Base-by-base conservation (phyloP, 2,329 filamentous ascomycete species). In the Sphaerulina musiva region DNA sequence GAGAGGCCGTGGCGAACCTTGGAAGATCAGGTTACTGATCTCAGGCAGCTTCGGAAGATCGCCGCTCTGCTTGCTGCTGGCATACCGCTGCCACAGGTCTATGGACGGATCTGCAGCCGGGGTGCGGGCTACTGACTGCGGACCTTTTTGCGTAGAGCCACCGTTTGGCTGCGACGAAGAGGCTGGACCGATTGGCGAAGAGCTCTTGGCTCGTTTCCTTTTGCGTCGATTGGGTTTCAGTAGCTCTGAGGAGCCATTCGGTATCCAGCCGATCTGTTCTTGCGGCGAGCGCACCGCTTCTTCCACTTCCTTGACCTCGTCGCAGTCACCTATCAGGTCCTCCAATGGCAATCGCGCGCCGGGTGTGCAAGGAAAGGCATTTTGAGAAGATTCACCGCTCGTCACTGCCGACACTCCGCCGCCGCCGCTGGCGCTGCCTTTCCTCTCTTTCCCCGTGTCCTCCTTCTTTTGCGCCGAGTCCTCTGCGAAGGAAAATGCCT, bases 241-340 rank as follows among this genome's bases (percentile, higher is more conserved):
- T 38, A 69, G 68, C 6, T 70, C 63, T 9, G 62, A 66, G 5
- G 73, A 73, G 58, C 74, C 75, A 10, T 74, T 74, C 10, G 71
- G 68, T 56, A 81, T 77, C 82, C 82, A 85, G 46, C 76, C 74
- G 43, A 85, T 73, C 62, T 81, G 78, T 58, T 84, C 82, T 58
- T 82, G 78, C 0, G 81, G 82, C 1, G 81, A 82, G 14, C 73
- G 68, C 17, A 76, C 72, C 48, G 72, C 73, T 26, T 72, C 70
- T n/a, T 72, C 71, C 54, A 73, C 72, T 60, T 73, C 51, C 38
- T 49, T 76, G 38, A 75, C 72, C 62, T 82, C 79, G 65, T 84
- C 81, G 46, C 76, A 76, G 64, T 82, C 81, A 58, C 80, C 80
- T 44, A 84, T 80, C 32, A 84, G 70, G 57, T 84, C 81, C 32